Evolutionary conservation across 2,329 filamentous ascomycete genomes (phyloP).

Genomic region (Ascochyta fabae): DNA sequence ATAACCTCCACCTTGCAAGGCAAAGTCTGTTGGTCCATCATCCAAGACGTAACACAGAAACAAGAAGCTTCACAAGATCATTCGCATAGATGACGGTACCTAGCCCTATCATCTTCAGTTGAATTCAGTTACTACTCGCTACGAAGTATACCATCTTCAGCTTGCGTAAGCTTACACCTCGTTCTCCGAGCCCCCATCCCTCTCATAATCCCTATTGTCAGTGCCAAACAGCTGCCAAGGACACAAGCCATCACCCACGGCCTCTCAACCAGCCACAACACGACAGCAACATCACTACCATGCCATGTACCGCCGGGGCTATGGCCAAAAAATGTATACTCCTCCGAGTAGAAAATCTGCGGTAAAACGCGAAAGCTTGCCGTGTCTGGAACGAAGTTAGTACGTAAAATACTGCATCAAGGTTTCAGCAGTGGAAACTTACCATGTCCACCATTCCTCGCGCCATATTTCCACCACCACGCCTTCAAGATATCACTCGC

Average conservation of each 20-base stretch:
- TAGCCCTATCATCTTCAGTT: too few relatives aligned
- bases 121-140: background rate
- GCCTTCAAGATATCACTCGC: slow-evolving; percentile 31
- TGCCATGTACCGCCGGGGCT: slow-evolving; percentile 43
- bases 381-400: slow-evolving; percentile 2
- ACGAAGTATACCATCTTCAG: background rate
- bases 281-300: slow-evolving; percentile 34
- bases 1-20: too few relatives aligned
- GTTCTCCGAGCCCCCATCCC: background rate
- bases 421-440: background rate
- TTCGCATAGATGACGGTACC: too few relatives aligned
- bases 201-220: background rate
- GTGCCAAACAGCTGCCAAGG: background rate
- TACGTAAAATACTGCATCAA: too few relatives aligned
- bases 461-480: slow-evolving; percentile 21
- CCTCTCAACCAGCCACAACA: slow-evolving; percentile 34
- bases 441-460: background rate
- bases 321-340: slow-evolving; percentile 41
- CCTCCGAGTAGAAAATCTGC: slow-evolving; percentile 37
- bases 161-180: background rate
- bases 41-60: too few relatives aligned
- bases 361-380: slow-evolving; percentile 31
- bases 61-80: too few relatives aligned
- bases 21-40: too few relatives aligned
- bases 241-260: slow-evolving; percentile 15